A percentile compares a stretch with the other conserved stretches of the same genome.
Conservation (phyloP, 371 early-diverging fungal species). For the Mucor circinelloides region DNA sequence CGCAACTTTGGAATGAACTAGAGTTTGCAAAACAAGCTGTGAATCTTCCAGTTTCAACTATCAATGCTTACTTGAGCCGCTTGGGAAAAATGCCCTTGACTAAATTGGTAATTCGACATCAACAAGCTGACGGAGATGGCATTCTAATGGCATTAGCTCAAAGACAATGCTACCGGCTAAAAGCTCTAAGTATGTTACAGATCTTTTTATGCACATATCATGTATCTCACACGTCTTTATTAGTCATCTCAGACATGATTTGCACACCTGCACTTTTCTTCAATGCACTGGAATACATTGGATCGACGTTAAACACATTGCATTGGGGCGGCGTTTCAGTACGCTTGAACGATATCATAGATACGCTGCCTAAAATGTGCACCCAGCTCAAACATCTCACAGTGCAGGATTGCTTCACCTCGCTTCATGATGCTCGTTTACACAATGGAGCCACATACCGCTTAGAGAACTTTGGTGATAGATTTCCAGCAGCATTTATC, state of each 20-base stretch:
- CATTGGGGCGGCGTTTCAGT: slow-evolving; percentile 30
- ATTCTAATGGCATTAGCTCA: slow-evolving; percentile 14
- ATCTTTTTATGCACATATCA: no score
- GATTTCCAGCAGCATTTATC: slow-evolving; percentile 5
- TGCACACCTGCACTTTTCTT: slow-evolving; percentile 25
- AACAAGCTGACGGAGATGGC: slow-evolving; percentile 24
- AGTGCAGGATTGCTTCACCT: slow-evolving; percentile 29
- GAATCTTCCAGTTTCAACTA: not conserved
- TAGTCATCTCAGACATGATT: slow-evolving; percentile 25
- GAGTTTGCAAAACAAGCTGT: slow-evolving; percentile 12
- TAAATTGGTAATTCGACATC: slow-evolving; percentile 13
- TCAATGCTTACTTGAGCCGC: slow-evolving; percentile 22
- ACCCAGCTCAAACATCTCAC: slow-evolving; percentile 17
- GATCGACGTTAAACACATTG: slow-evolving; percentile 16
- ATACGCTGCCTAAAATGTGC: slow-evolving; percentile 21
- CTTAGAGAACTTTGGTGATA: slow-evolving; percentile 13
- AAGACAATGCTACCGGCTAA: slow-evolving; percentile 15
- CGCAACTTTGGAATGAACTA: slow-evolving; percentile 30
- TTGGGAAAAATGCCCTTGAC: slow-evolving; percentile 20
- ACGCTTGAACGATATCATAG: slow-evolving; percentile 27
- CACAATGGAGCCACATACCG: slow-evolving; percentile 2
- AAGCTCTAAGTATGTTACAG: slow-evolving; percentile 21
- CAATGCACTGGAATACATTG: slow-evolving; percentile 14
- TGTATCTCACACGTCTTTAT: not conserved
- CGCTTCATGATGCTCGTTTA: slow-evolving; percentile 7